Evolutionary conservation across 2,329 filamentous ascomycete species (phyloP).

Genomic region (Cladosporium sp.): DNA sequence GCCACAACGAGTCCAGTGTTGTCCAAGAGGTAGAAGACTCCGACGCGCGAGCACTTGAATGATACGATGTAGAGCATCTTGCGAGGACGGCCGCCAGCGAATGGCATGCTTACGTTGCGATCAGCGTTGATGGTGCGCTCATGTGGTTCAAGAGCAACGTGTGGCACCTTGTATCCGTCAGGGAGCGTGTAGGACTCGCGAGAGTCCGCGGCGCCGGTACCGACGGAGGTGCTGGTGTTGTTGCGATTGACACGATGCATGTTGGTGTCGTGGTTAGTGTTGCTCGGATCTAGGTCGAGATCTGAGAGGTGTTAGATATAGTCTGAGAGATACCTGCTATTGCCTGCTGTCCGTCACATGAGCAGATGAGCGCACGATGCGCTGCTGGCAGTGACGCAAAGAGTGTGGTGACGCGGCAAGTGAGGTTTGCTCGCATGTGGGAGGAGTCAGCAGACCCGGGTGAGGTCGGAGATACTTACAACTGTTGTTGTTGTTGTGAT

Average conservation of each 20-base stretch:
- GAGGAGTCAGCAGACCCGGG: background rate
- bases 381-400: background rate
- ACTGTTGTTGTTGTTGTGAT: background rate
- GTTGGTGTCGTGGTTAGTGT: background rate
- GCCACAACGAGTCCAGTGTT: constrained; percentile 90
- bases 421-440: constrained; percentile 24
- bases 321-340: background rate
- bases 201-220: constrained; percentile 26
- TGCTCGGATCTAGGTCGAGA: constrained; percentile 13
- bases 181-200: constrained; percentile 28
- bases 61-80: constrained; percentile 81
- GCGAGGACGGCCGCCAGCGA: constrained; percentile 39
- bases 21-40: constrained; percentile 96
- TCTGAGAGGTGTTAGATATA: constrained; percentile 13
- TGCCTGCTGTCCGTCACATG: constrained; percentile 8
- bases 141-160: constrained; percentile 29
- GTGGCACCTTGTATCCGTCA: constrained; percentile 33
- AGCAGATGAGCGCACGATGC: background rate
- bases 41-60: constrained; percentile 93
- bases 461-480: background rate
- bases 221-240: constrained; percentile 9
- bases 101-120: constrained; percentile 59
- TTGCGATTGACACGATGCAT: constrained; percentile 8
- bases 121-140: constrained; percentile 26
- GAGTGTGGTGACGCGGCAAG: constrained; percentile 2